These are phyloP conservation scores for Zygosaccharomyces sapae DNA, from an alignment of 1,139 yeast species.

Conservation along the genomic window DNA sequence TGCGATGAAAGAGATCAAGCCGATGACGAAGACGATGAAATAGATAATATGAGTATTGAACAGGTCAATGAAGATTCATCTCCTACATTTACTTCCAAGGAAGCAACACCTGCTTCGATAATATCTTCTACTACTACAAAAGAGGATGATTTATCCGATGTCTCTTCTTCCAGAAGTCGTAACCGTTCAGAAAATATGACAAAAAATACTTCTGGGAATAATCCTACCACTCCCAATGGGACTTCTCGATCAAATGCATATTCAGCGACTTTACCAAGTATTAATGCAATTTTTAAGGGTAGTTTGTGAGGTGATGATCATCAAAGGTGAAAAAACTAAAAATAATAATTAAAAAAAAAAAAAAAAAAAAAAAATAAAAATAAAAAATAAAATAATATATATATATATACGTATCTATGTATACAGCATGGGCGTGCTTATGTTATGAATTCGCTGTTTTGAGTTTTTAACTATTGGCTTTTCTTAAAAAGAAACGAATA, in stretches of 20 bases:
- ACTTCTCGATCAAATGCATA: slow-evolving; percentile 12
- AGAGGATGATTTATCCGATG: slow-evolving; percentile 12
- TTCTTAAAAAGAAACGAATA: neutral
- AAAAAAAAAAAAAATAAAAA: neutral
- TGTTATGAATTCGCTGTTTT: too few relatives aligned
- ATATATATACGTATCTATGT: too few relatives aligned
- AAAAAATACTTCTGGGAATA: slow-evolving; percentile 6
- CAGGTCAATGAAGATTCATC: slow-evolving; percentile 14
- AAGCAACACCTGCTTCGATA: slow-evolving; percentile 17
- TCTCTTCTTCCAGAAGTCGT: slow-evolving; percentile 6
- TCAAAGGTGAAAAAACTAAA: too few relatives aligned
- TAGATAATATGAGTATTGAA: slow-evolving; percentile 18
- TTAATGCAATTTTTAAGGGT: slow-evolving; percentile 28
- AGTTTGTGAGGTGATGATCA: slow-evolving; percentile 8
- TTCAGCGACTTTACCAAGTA: slow-evolving; percentile 25
- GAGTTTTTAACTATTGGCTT: neutral
- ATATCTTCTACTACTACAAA: slow-evolving; percentile 18
- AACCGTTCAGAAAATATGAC: slow-evolving; percentile 7
- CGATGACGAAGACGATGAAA: slow-evolving; percentile 14
- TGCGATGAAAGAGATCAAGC: slow-evolving; percentile 20
- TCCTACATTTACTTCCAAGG: slow-evolving; percentile 11
- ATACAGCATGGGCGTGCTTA: too few relatives aligned
- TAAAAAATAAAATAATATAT: neutral
- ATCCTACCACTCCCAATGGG: slow-evolving; percentile 4
- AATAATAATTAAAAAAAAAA: neutral